phyloP scores from a whole-genome alignment of 2,329 filamentous ascomycete genomes.

The Aspergillus bombycis region DNA sequence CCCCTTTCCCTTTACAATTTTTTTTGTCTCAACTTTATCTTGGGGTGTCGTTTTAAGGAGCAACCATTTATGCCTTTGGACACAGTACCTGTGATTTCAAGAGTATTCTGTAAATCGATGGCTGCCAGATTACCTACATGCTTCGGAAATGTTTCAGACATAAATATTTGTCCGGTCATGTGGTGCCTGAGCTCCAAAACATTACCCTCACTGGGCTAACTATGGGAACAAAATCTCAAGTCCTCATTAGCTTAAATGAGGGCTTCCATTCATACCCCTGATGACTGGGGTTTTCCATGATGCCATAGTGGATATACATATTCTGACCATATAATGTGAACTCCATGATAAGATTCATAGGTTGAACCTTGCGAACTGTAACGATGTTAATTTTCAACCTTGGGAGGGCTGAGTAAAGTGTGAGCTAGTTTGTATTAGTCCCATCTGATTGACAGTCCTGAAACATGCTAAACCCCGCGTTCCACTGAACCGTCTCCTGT shows the following conservation, averaged over 20 bases:
- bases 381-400: not conserved
- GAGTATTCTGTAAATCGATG: not conserved
- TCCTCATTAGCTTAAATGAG: not conserved
- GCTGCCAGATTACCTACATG: not conserved
- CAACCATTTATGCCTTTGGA: not conserved
- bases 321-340: not conserved
- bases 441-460: slow-evolving; percentile 3
- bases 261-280: not conserved
- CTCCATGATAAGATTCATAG: not conserved
- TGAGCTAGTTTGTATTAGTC: not conserved
- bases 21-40: not conserved
- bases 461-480: slow-evolving; percentile 11
- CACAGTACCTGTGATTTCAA: not conserved
- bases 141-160: slow-evolving; percentile 1
- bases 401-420: not conserved
- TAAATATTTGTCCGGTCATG: not conserved
- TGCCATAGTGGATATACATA: not conserved
- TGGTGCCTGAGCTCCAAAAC: not conserved
- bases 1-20: not conserved
- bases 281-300: not conserved
- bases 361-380: not conserved
- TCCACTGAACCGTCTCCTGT: not conserved
- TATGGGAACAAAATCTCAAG: not conserved
- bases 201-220: not conserved
- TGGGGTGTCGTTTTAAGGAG: not conserved